Percentiles rank a stretch among this genome's conserved stretches.
Evolutionary conservation across 306 rosid genomes (phyloP).

Genomic region (Alnus glutinosa): DNA sequence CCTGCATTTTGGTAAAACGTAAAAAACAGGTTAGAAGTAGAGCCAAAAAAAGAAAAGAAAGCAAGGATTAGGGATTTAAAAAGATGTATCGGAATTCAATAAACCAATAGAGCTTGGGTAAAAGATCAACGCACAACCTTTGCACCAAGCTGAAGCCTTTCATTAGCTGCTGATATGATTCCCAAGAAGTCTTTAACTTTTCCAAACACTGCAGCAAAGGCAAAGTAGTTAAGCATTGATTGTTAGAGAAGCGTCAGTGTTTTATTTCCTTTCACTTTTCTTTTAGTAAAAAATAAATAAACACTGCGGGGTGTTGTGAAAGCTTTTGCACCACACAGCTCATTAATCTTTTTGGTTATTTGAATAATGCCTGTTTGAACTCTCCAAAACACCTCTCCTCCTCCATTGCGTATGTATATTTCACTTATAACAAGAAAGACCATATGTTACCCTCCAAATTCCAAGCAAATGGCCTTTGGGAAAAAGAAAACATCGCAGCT

Average conservation of each 20-base stretch:
- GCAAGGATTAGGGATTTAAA: not conserved
- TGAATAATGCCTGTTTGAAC: not conserved
- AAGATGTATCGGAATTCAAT: constrained; percentile 8
- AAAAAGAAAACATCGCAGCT: no score
- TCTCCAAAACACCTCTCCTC: not conserved
- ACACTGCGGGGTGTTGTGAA: not conserved
- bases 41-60: not conserved
- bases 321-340: not conserved
- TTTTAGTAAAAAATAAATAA: not conserved
- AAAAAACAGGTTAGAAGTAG: not conserved
- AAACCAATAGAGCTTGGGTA: constrained; percentile 3
- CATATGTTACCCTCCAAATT: not conserved
- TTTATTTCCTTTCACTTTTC: not conserved
- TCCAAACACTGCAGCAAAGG: constrained; percentile 42
- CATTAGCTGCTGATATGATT: constrained; percentile 74
- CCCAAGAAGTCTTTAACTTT: constrained; percentile 61
- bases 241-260: not conserved
- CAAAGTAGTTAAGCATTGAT: constrained; percentile 17
- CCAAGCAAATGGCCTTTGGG: not conserved
- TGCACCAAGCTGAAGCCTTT: constrained; percentile 50
- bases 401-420: not conserved
- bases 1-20: constrained; percentile 39
- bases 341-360: not conserved
- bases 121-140: constrained; percentile 53
- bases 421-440: not conserved